phyloP scores from a whole-genome alignment of 2,329 filamentous ascomycete genomes.

The Diaporthe amygdali region DNA sequence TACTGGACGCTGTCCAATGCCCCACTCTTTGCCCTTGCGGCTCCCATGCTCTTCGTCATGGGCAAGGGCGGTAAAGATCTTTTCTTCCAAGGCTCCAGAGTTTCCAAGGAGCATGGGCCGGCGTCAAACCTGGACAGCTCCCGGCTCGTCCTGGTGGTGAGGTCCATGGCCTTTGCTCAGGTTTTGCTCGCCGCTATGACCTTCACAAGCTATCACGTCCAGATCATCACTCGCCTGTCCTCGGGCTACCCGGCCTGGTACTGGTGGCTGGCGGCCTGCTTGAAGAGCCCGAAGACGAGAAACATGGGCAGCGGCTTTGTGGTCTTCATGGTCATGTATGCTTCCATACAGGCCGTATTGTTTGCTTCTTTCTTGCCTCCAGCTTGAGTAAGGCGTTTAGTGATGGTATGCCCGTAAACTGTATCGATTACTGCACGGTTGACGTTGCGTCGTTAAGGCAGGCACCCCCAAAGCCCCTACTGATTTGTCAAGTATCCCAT shows the following conservation, averaged over 20 bases:
- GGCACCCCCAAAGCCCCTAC: background rate
- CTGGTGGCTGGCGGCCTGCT: slow-evolving; percentile 70
- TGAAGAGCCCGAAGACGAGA: slow-evolving; percentile 40
- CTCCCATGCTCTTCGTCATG: slow-evolving; percentile 76
- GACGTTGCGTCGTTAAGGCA: background rate
- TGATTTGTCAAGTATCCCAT: background rate
- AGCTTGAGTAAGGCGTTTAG: slow-evolving; percentile 55
- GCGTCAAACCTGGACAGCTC: background rate
- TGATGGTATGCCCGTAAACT: background rate
- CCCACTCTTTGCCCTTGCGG: slow-evolving; percentile 84
- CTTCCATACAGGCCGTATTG: slow-evolving; percentile 78
- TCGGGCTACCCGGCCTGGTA: slow-evolving; percentile 93
- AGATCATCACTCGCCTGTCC: slow-evolving; percentile 88
- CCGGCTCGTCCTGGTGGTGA: slow-evolving; percentile 41
- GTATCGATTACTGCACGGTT: background rate
- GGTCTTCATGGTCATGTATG: slow-evolving; percentile 81
- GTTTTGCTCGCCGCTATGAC: slow-evolving; percentile 73
- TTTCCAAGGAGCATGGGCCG: background rate
- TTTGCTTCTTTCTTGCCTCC: slow-evolving; percentile 93
- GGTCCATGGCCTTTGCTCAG: slow-evolving; percentile 74
- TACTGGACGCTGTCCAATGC: slow-evolving; percentile 92
- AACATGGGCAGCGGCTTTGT: slow-evolving; percentile 46
- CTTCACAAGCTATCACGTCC: slow-evolving; percentile 84
- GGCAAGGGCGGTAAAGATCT: slow-evolving; percentile 61
- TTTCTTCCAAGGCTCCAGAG: slow-evolving; percentile 27